Percentiles rank a stretch among this genome's conserved stretches.
phyloP scores from a whole-genome alignment of 768 basidiomycete species.

The Tephrocybe sp. region DNA sequence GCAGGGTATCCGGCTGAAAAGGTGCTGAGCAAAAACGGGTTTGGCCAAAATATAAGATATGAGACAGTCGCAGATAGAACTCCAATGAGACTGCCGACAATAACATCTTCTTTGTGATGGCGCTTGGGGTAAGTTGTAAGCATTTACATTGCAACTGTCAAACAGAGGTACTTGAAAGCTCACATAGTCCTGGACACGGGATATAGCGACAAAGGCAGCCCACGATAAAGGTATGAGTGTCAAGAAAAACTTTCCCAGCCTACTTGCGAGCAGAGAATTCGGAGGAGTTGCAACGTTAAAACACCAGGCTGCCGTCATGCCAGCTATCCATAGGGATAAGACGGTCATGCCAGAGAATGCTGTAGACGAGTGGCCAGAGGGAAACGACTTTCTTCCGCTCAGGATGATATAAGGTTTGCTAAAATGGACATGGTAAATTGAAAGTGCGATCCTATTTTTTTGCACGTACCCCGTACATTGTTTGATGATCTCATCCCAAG shows the following conservation, averaged over 20 bases:
- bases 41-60: conserved; percentile 67
- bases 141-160: neutral
- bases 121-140: conserved; percentile 32
- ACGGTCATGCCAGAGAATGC: conserved; percentile 67
- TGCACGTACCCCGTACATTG: conserved; percentile 55
- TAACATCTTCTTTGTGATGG: conserved; percentile 69
- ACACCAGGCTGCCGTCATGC: conserved; percentile 62
- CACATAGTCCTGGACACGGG: conserved; percentile 65
- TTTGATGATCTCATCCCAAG: conserved; percentile 47
- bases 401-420: conserved; percentile 36
- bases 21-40: conserved; percentile 44
- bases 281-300: conserved; percentile 36
- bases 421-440: conserved; percentile 1
- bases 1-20: conserved; percentile 30
- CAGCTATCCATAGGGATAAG: conserved; percentile 58
- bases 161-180: conserved; percentile 21
- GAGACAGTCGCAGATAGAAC: conserved; percentile 43
- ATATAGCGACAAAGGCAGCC: conserved; percentile 59
- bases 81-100: conserved; percentile 61
- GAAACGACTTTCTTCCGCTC: conserved; percentile 61
- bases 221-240: conserved; percentile 53
- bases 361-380: conserved; percentile 67
- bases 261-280: conserved; percentile 41
- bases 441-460: neutral
- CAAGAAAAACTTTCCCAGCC: conserved; percentile 43